Evolutionary conservation across 257 asterid genomes (phyloP), one percentile per base, ranked within the genome.

Genomic region (Osmanthus fragrans): DNA sequence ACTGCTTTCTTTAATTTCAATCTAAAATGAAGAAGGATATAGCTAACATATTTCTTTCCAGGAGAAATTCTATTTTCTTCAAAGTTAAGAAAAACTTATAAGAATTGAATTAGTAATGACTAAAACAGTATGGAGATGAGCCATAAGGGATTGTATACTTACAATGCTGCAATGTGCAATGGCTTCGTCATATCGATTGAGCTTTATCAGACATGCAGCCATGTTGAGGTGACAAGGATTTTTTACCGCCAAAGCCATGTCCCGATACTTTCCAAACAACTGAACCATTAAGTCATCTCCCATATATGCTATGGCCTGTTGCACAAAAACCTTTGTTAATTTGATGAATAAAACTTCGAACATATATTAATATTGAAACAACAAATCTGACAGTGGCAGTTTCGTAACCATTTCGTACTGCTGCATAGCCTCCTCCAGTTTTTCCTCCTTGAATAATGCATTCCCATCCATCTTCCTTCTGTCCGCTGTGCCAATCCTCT

Each of bases 261-360:
- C 99, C 45, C 96, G 90, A 70, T 87, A 96, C 86, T 96, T 96
- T 69, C 99, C 98, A 74, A 89, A 93, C 85, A 96, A 81, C 82
- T 96, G 99, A 88, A 96, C 93, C 99, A 93, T 93, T 90, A 93
- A 96, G 80, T 96, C 99, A 77, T 96, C 98, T 86, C 97, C 99
- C 96, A 96, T 71, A 83, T 96, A 96, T 69, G 98, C 97, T 73
- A 93, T 92, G 81, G 99, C 99, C 99, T 96, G 72, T 27, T 78
- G 29, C 71, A 77, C 51, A 65, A 82, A 76, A 70, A 58, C 30
- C 42, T 65, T 73, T 19, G 74, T 49, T 67, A 13, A 68, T 5
- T 69, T 2, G 67, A 71, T 29, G 25, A 45, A 71, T 27, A 37
- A 78, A 60, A 73, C 16, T 3, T 60, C 11, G 10, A 70, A 25